A percentile compares a stretch with the other conserved stretches of the same genome.
Conservation (phyloP, 2,329 filamentous ascomycete genomes). For the Trichoderma sp. region DNA sequence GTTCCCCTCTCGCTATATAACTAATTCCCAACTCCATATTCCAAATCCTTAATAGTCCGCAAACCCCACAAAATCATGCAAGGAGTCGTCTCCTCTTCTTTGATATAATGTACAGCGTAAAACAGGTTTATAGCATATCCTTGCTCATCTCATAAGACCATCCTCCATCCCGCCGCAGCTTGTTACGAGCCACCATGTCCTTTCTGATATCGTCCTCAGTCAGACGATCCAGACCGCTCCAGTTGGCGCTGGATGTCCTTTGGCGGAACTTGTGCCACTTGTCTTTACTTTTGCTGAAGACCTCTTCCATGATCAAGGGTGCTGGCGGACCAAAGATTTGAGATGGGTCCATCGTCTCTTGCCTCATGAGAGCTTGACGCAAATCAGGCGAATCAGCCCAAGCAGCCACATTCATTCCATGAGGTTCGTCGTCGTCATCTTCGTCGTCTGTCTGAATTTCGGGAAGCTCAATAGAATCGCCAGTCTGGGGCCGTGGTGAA, state of each 20-base stretch:
- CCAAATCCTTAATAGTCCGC: slow-evolving; percentile 21
- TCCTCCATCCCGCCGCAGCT: slow-evolving; percentile 77
- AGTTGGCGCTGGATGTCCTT: slow-evolving; percentile 92
- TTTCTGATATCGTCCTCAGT: slow-evolving; percentile 85
- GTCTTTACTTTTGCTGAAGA: slow-evolving; percentile 88
- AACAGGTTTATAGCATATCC: slow-evolving; percentile 43
- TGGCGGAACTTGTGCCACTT: slow-evolving; percentile 84
- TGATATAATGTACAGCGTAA: slow-evolving; percentile 2
- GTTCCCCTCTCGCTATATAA: slow-evolving; percentile 10
- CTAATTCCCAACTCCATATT: slow-evolving; percentile 19
- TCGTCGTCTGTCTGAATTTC: slow-evolving; percentile 96
- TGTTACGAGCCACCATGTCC: slow-evolving; percentile 77
- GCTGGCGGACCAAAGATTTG: slow-evolving; percentile 86
- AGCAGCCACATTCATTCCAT: slow-evolving; percentile 58
- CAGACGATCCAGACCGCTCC: slow-evolving; percentile 77
- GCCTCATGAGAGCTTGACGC: slow-evolving; percentile 70
- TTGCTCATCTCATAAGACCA: slow-evolving; percentile 71
- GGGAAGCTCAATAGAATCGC: slow-evolving; percentile 86
- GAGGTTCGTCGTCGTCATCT: slow-evolving; percentile 73
- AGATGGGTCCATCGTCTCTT: slow-evolving; percentile 83
- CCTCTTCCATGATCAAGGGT: slow-evolving; percentile 92
- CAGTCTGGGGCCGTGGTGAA: slow-evolving; percentile 84
- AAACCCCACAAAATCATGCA: not conserved
- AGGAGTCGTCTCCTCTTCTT: not conserved
- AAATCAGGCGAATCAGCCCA: slow-evolving; percentile 92